Percentiles rank a stretch among this genome's conserved stretches.
Conservation (phyloP, 345 rosid species). For the Ceriops tagal region DNA sequence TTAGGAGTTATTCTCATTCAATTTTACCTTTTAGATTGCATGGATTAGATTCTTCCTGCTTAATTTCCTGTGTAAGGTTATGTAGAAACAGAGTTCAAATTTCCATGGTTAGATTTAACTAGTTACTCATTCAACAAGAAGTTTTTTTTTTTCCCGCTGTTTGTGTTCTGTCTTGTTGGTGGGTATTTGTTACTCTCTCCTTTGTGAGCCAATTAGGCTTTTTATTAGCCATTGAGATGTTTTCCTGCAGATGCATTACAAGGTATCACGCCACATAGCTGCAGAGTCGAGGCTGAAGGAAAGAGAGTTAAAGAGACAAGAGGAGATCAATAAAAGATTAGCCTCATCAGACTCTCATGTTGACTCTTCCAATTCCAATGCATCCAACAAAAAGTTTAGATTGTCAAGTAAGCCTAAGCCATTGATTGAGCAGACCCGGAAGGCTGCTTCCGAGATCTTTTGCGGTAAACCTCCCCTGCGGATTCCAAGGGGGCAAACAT, state of each 20-base stretch:
- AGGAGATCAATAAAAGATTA: conserved; percentile 36
- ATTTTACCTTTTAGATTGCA: no score
- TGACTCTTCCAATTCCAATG: conserved; percentile 5
- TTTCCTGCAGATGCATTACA: conserved; percentile 40
- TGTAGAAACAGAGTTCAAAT: no score
- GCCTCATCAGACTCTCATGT: conserved; percentile 23
- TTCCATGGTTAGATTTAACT: no score
- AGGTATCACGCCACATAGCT: conserved; percentile 45
- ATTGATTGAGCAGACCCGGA: conserved; percentile 35
- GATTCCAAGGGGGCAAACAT: background rate
- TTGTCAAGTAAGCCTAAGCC: conserved; percentile 36
- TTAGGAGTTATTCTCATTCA: no score
- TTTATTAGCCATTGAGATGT: background rate
- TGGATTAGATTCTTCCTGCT: no score
- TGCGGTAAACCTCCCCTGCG: background rate
- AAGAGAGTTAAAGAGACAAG: conserved; percentile 24
- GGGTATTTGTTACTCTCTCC: background rate
- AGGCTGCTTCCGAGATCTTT: conserved; percentile 32
- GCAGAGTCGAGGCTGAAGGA: conserved; percentile 39
- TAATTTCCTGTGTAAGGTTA: no score
- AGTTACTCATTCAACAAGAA: background rate
- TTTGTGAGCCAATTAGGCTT: background rate
- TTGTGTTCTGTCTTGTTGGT: background rate
- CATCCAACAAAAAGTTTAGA: conserved; percentile 12
- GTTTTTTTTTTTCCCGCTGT: background rate